These are phyloP conservation scores for Boletus bicolor DNA, from an alignment of 768 basidiomycete genomes.

Conservation along the genomic window DNA sequence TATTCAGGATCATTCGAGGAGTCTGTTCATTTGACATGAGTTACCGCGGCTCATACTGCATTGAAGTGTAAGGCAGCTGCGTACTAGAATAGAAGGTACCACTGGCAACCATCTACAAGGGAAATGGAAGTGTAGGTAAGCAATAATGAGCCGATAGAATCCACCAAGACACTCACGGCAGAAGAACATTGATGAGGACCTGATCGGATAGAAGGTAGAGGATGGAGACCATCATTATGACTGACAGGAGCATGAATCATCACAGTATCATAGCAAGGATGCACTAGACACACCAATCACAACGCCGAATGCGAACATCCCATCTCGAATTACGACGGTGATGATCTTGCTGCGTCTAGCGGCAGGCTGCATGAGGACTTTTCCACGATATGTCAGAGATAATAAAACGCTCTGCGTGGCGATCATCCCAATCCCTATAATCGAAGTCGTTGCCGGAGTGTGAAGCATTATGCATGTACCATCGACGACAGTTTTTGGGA, in stretches of 20 bases:
- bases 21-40: constrained; percentile 7
- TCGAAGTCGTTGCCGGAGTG: neutral
- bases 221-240: neutral
- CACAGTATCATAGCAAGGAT: neutral
- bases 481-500: constrained; percentile 7
- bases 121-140: neutral
- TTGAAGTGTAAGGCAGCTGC: neutral
- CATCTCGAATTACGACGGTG: constrained; percentile 15
- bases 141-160: neutral
- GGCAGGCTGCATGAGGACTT: neutral
- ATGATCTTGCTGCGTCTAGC: constrained; percentile 15
- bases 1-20: constrained; percentile 21
- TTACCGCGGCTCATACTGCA: neutral
- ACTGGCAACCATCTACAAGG: constrained; percentile 11
- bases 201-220: constrained; percentile 3
- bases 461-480: constrained; percentile 6
- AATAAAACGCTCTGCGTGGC: constrained; percentile 16
- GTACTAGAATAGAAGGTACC: constrained; percentile 13
- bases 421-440: constrained; percentile 1
- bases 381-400: constrained; percentile 16
- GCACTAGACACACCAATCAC: constrained; percentile 9
- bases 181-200: constrained; percentile 12
- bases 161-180: constrained; percentile 11
- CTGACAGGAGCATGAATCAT: constrained; percentile 1
- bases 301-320: constrained; percentile 7